These are phyloP conservation scores for Chloris gayana DNA, from an alignment of 176 grass and related monocot genomes.

Conservation along the genomic window DNA sequence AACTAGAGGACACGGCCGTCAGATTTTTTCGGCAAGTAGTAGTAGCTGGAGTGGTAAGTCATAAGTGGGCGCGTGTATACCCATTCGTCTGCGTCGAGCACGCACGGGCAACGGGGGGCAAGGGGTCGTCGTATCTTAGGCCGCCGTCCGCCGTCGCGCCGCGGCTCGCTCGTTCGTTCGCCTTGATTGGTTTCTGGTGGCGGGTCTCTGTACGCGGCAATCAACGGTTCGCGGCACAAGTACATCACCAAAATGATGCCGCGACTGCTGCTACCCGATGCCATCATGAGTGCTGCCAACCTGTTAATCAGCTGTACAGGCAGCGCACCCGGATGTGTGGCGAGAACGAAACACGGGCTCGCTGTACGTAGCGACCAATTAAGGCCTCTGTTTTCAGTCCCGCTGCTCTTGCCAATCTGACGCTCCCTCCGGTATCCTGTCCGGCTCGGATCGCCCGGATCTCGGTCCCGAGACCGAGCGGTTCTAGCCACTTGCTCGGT, in stretches of 20 bases:
- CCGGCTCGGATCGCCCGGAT: neutral
- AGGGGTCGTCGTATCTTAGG: no score
- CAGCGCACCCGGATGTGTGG: neutral
- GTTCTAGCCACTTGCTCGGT: neutral
- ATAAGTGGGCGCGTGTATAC: no score
- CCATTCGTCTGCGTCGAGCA: neutral
- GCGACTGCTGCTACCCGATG: neutral
- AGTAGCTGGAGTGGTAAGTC: no score
- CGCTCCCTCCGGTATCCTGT: neutral
- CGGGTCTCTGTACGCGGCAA: neutral
- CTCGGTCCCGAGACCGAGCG: no score
- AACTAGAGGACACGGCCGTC: no score
- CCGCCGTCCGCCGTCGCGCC: no score
- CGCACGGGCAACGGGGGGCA: neutral
- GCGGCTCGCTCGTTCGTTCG: neutral
- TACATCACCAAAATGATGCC: neutral
- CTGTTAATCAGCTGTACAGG: neutral
- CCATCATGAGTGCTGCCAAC: neutral
- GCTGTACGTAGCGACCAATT: neutral
- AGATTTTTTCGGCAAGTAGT: no score
- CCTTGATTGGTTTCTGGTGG: neutral
- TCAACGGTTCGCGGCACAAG: neutral
- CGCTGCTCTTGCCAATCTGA: neutral
- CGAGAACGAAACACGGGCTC: neutral
- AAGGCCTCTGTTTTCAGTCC: neutral